Evolutionary conservation across 2,329 filamentous ascomycete species (phyloP).

Genomic region (Shiraia bambusicola): DNA sequence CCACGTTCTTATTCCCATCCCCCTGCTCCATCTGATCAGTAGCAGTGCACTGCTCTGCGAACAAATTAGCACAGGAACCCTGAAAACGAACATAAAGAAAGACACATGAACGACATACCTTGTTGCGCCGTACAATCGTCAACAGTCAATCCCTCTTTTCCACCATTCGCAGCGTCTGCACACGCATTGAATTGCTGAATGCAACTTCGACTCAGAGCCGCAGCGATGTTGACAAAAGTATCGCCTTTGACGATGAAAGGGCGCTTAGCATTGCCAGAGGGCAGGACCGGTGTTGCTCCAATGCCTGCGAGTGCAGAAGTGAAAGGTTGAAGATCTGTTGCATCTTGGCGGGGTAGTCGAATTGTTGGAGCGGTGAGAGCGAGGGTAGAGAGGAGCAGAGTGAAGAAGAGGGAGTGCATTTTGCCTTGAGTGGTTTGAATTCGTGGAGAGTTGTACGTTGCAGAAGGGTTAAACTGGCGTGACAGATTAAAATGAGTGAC

Average conservation of each 20-base stretch:
- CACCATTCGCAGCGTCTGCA: slow-evolving; percentile 47
- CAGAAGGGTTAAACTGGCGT: neutral
- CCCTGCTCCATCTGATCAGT: too few relatives aligned
- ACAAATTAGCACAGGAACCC: too few relatives aligned
- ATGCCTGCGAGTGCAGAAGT: slow-evolving; percentile 27
- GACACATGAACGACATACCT: too few relatives aligned
- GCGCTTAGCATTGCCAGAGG: slow-evolving; percentile 26
- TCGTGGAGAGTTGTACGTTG: neutral
- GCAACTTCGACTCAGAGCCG: slow-evolving; percentile 27
- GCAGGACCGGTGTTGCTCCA: slow-evolving; percentile 21
- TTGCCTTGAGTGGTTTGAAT: slow-evolving; percentile 13
- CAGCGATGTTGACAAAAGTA: neutral
- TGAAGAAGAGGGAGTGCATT: slow-evolving; percentile 26
- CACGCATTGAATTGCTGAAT: too few relatives aligned
- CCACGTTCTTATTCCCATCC: too few relatives aligned
- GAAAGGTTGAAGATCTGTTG: slow-evolving; percentile 26
- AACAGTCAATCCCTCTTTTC: slow-evolving; percentile 12
- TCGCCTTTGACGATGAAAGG: slow-evolving; percentile 18
- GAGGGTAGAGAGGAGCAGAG: slow-evolving; percentile 17
- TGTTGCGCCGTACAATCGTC: too few relatives aligned
- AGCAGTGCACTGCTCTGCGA: too few relatives aligned
- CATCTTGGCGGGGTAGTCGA: slow-evolving; percentile 9
- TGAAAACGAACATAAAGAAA: too few relatives aligned
- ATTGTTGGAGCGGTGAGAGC: slow-evolving; percentile 17
- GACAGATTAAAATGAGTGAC: slow-evolving; percentile 26